phyloP scores from a whole-genome alignment of 257 asterid species.

The Penstemon barbatus region DNA sequence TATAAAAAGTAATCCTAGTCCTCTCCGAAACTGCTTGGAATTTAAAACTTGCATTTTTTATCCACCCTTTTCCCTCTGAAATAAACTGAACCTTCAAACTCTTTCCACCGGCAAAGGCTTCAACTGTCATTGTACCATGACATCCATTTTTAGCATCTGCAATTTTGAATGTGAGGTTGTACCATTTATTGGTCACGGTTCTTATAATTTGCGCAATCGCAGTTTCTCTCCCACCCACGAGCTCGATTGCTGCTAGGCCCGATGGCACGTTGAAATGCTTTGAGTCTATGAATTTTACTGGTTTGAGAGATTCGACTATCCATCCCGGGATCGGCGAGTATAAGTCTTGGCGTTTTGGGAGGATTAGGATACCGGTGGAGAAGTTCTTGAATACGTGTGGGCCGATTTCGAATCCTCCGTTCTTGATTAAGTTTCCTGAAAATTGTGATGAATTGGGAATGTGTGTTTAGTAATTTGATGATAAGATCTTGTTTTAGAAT shows the following conservation, averaged over 20 bases:
- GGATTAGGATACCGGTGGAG: slow-evolving; percentile 73
- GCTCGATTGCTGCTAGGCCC: slow-evolving; percentile 64
- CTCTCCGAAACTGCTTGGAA: slow-evolving; percentile 50
- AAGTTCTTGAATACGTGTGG: slow-evolving; percentile 77
- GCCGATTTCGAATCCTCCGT: slow-evolving; percentile 73
- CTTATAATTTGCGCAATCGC: slow-evolving; percentile 59
- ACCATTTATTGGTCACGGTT: slow-evolving; percentile 45
- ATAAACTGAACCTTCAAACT: slow-evolving; percentile 37
- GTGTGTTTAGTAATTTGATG: background rate
- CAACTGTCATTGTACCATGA: slow-evolving; percentile 58
- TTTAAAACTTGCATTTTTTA: slow-evolving; percentile 42
- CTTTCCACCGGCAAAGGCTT: slow-evolving; percentile 56
- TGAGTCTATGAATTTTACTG: slow-evolving; percentile 66
- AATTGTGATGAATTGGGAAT: slow-evolving; percentile 2
- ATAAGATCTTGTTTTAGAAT: too few species aligned
- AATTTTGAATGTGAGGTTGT: slow-evolving; percentile 56
- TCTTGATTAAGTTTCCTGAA: slow-evolving; percentile 65
- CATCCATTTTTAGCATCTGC: slow-evolving; percentile 74
- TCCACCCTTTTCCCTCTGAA: slow-evolving; percentile 61
- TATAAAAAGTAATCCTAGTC: slow-evolving; percentile 57
- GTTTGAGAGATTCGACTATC: slow-evolving; percentile 64
- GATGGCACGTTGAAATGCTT: slow-evolving; percentile 66
- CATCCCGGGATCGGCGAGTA: slow-evolving; percentile 76
- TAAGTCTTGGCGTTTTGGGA: slow-evolving; percentile 53
- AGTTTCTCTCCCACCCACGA: slow-evolving; percentile 79